These are phyloP conservation scores for Acer negundo DNA, from an alignment of 345 rosid genomes.

Conservation along the genomic window DNA sequence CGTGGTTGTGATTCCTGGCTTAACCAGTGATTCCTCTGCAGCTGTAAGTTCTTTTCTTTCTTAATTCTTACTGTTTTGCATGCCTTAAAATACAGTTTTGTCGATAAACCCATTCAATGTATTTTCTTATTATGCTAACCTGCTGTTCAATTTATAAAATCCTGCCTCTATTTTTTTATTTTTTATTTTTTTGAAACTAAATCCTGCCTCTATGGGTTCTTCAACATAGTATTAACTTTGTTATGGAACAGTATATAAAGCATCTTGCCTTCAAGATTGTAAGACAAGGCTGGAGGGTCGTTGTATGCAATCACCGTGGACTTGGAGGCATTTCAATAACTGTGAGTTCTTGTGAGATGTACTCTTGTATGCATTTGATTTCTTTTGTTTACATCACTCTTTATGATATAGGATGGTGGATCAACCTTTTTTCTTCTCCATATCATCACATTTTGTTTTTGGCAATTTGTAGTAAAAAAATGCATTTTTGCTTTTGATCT, in stretches of 20 bases:
- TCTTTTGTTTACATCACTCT: neutral
- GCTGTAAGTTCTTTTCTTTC: conserved; percentile 31
- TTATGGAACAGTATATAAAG: conserved; percentile 35
- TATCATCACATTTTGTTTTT: neutral
- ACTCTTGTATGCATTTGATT: conserved; percentile 8
- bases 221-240: conserved; percentile 3
- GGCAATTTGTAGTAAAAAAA: neutral
- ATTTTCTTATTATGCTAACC: neutral
- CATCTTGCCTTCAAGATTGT: conserved; percentile 38
- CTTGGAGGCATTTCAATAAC: conserved; percentile 42
- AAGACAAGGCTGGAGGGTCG: conserved; percentile 39
- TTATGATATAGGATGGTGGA: neutral
- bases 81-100: neutral
- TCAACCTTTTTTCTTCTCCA: neutral
- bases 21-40: conserved; percentile 54
- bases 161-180: neutral
- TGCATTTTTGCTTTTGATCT: neutral
- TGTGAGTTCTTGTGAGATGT: conserved; percentile 31
- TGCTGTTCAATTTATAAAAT: neutral
- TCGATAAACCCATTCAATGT: neutral
- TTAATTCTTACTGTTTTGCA: neutral
- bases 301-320: conserved; percentile 47
- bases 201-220: neutral
- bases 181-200: too few species aligned
- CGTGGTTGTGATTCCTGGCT: conserved; percentile 51